Evolutionary conservation across 2,329 filamentous ascomycete genomes (phyloP), one percentile per base, ranked within the genome.

Genomic region (Dactylonectria estremocensis): DNA sequence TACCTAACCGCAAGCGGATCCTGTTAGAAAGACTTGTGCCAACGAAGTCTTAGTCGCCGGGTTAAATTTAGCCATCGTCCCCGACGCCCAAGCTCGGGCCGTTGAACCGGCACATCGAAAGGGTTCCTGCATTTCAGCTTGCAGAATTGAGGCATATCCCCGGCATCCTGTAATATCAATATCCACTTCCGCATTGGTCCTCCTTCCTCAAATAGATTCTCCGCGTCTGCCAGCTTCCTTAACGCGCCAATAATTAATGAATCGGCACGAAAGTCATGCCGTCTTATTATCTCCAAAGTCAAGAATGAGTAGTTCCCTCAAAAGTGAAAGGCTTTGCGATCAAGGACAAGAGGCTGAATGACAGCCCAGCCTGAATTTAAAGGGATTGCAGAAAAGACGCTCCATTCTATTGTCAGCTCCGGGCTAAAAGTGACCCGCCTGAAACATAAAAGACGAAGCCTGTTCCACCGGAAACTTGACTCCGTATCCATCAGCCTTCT

Each of bases 81-180:
- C 37, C 13, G 14, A 10, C 2, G 37, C 37, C 37, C 37, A 40
- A 40, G 14, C 37, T 40, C 37, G 14, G 37, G 37, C 37, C 37
- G 37, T 40, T 40, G 13, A 40, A 40, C 37, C 37, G 37, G 37
- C 37, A 40, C 13, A 53, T 53, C 24, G 43, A 53, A 35, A 54
- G 50, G 50, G 28, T 35, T 40, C 35, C 40, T 63, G 61, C 61
- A 64, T 64, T 63, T 64, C 61, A 64, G 61, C 61, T 64, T 22
- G 24, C 61, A 64, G 45, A 64, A 64, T 64, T 33, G 31, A 58
- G 61, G 45, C 61, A 64, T 49, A 58, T 64, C 53, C 33, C 61
- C 61, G 61, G 49, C 10, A 22, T 40, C 37, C 37, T 49, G 31
- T 49, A 48, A 49, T 11, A 28, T 28, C 40, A 31, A 40, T 31